phyloP scores from a whole-genome alignment of 306 rosid species.

The Casuarina cunninghamiana region DNA sequence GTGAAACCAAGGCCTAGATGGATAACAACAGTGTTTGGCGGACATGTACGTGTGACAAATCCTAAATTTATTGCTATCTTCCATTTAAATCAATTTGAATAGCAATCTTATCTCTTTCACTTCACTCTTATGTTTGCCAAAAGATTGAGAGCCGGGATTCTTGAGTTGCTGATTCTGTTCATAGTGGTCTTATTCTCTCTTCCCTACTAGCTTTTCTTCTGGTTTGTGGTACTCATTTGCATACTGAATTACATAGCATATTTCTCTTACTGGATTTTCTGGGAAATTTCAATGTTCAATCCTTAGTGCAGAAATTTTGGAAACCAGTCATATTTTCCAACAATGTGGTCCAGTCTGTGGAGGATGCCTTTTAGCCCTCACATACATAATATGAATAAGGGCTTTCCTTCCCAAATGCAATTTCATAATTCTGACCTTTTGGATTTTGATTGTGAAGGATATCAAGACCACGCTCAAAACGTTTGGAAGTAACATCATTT shows the following conservation, averaged over 20 bases:
- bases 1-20: constrained; percentile 69
- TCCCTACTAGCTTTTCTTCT: not conserved
- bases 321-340: constrained; percentile 8
- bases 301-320: constrained; percentile 6
- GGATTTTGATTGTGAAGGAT: constrained; percentile 44
- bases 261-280: not conserved
- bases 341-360: constrained; percentile 9
- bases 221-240: not conserved
- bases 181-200: not conserved
- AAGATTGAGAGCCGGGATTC: not conserved
- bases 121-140: no score
- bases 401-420: constrained; percentile 8
- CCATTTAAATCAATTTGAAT: not conserved
- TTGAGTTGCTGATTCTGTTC: no score
- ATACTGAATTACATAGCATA: not conserved
- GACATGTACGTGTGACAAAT: constrained; percentile 54
- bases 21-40: constrained; percentile 80
- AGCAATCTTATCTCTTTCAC: not conserved
- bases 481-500: constrained; percentile 81
- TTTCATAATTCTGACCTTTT: constrained; percentile 22
- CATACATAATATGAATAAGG: constrained; percentile 3
- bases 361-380: constrained; percentile 3
- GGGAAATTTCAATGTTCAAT: not conserved
- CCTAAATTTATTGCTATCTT: constrained; percentile 16
- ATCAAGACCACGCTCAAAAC: constrained; percentile 48